These are phyloP conservation scores for Pelargonium nanum DNA, from an alignment of 345 rosid species.

Conservation along the genomic window DNA sequence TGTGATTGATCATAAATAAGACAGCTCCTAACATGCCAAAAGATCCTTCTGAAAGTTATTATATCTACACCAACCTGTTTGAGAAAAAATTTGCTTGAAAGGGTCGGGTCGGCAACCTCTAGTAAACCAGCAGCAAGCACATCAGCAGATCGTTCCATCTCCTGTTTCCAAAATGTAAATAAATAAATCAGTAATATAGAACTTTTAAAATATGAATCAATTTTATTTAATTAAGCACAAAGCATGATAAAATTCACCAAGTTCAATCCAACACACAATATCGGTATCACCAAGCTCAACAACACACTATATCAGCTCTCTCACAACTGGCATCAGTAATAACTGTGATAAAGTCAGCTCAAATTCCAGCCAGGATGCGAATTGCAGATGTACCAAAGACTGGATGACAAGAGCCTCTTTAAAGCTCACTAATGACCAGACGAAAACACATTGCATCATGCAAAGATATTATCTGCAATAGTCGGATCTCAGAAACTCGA, in stretches of 20 bases:
- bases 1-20: neutral
- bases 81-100: slow-evolving; percentile 79
- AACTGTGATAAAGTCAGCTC: neutral
- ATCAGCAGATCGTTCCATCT: slow-evolving; percentile 95
- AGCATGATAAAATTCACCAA: neutral
- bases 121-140: slow-evolving; percentile 96
- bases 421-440: neutral
- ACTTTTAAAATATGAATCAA: too few relatives aligned
- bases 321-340: neutral
- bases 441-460: neutral
- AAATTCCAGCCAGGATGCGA: too few relatives aligned
- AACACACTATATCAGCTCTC: neutral
- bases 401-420: neutral
- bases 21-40: neutral
- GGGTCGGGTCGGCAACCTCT: slow-evolving; percentile 89
- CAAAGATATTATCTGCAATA: neutral
- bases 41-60: neutral
- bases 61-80: slow-evolving; percentile 59
- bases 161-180: slow-evolving; percentile 25
- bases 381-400: neutral
- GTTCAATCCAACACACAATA: neutral
- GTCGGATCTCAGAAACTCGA: neutral
- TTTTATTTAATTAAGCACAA: neutral
- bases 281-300: neutral
- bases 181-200: too few relatives aligned